phyloP scores from a whole-genome alignment of 345 rosid species.

The Raphanus raphanistrum region DNA sequence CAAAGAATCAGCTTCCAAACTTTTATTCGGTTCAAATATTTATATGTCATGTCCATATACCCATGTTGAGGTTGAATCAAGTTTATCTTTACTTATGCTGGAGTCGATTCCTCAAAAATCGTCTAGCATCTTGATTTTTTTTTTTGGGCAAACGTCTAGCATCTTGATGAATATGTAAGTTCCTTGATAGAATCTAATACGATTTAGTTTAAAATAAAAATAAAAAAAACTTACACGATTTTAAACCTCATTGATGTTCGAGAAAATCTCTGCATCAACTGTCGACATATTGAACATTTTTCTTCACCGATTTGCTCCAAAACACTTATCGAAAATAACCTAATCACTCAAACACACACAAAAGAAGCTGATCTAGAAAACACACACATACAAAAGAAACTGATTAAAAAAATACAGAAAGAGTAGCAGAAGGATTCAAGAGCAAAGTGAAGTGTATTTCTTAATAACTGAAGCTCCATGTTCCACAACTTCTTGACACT shows the following conservation, averaged over 20 bases:
- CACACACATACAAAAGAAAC: background rate
- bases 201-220: background rate
- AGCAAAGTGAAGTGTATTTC: constrained; percentile 82
- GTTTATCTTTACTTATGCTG: background rate
- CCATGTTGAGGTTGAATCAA: background rate
- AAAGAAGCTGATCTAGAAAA: background rate
- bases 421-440: constrained; percentile 87
- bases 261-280: constrained; percentile 83
- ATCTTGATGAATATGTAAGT: no score
- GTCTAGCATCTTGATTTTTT: background rate
- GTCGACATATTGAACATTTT: constrained; percentile 93
- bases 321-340: constrained; percentile 88
- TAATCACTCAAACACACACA: constrained; percentile 29
- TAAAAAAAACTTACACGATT: background rate
- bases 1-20: background rate
- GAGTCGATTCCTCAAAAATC: background rate
- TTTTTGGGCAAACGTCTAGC: no score
- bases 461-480: constrained; percentile 74
- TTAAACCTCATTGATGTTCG: constrained; percentile 67
- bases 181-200: background rate
- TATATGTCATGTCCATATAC: background rate
- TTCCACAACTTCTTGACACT: constrained; percentile 86
- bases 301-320: constrained; percentile 67
- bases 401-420: constrained; percentile 50
- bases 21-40: background rate